Evolutionary conservation across 306 rosid genomes (phyloP), one percentile per base, ranked within the genome.

Genomic region (Begonia masoniana): DNA sequence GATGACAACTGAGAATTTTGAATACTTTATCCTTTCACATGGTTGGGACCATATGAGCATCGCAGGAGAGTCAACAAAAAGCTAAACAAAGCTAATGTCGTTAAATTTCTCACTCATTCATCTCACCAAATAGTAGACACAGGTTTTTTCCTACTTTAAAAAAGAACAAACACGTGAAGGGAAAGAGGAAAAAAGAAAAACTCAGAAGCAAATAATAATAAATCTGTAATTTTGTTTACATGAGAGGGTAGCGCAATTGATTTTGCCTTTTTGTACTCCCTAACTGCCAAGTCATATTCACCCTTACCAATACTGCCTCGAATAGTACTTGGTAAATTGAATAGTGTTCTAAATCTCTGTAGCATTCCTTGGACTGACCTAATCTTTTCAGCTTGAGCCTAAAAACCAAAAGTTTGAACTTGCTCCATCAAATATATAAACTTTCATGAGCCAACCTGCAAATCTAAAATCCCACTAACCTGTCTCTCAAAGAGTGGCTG

Each of bases 191-290:
- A 51, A 49, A 51, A 60, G 11, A 47, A 60, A 48, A 60, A 36
- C 3, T 9, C 13, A 19, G 52, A 19, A 60, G 13, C 47, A 41
- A 50, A 36, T 39, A 31, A 31, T 31, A 1, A 21, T 0, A 3
- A 21, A 31, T 31, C 39, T 31, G 39, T 31, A 31, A 31, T 31
- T 31, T 31, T 31, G 9, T 60, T 53, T 86, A 91, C 99, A 75
- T 91, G 99, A 59, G 94, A 86, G 12, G 99, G 99, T 42, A 91
- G 73, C 55, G 86, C 94, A 66, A 91, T 86, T 13, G 99, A 91
- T 75, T 91, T 91, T 51, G 99, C 96, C 82, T 91, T 91, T 83
- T 91, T 91, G 93, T 91, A 86, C 71, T 91, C 99, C 76, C 99
- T 76, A 23, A 91, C 99, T 48, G 99, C 94, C 83, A 91, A 80